Conservation (phyloP, 768 basidiomycete genomes). For the Podaxis sp. region DNA sequence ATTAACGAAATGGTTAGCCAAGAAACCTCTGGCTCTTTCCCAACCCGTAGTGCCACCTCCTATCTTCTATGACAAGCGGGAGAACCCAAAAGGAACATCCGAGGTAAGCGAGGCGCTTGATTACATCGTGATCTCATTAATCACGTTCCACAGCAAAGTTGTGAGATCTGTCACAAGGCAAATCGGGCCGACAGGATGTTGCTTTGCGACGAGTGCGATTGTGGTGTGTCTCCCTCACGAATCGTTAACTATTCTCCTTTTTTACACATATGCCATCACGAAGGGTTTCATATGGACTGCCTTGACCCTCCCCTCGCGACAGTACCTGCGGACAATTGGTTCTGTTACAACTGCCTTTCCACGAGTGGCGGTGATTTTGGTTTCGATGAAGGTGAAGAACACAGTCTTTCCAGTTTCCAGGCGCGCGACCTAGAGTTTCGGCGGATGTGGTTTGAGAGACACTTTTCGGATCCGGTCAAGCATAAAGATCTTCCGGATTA, state of each 20-base stretch:
- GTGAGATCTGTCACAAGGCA: slow-evolving; percentile 91
- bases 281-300: slow-evolving; percentile 97
- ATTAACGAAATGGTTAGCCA: slow-evolving; percentile 28
- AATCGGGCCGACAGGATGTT: slow-evolving; percentile 91
- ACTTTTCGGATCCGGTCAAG: slow-evolving; percentile 40
- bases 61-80: slow-evolving; percentile 48
- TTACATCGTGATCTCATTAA: slow-evolving; percentile 27
- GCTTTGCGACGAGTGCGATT: slow-evolving; percentile 53
- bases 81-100: slow-evolving; percentile 43
- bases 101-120: slow-evolving; percentile 47
- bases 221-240: slow-evolving; percentile 31
- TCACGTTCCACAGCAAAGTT: slow-evolving; percentile 59
- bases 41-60: slow-evolving; percentile 43
- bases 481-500: slow-evolving; percentile 46
- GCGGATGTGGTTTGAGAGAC: slow-evolving; percentile 82
- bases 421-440: slow-evolving; percentile 89
- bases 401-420: slow-evolving; percentile 88
- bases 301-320: slow-evolving; percentile 84
- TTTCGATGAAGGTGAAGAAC: slow-evolving; percentile 97
- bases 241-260: slow-evolving; percentile 2
- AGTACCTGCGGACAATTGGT: slow-evolving; percentile 96
- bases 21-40: slow-evolving; percentile 32
- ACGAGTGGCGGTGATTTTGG: slow-evolving; percentile 95
- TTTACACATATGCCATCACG: slow-evolving; percentile 13
- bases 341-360: slow-evolving; percentile 87